These are phyloP conservation scores for Aspergillus hiratsukae DNA, from an alignment of 2,329 filamentous ascomycete species.

Conservation along the genomic window DNA sequence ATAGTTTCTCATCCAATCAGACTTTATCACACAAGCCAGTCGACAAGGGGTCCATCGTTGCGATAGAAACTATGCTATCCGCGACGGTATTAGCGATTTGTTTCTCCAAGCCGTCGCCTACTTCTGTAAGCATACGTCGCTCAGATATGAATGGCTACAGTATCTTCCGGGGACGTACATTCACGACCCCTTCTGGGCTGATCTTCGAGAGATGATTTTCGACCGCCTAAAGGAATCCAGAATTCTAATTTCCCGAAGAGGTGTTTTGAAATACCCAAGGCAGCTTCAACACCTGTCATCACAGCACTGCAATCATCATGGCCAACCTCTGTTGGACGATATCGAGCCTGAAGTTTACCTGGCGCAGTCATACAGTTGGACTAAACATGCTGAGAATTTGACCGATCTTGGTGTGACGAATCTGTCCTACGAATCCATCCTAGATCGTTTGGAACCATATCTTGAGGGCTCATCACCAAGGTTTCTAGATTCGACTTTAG, in stretches of 20 bases:
- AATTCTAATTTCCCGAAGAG: neutral
- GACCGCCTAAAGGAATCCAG: neutral
- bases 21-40: conserved; percentile 6
- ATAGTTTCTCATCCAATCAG: conserved; percentile 7
- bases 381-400: neutral
- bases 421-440: neutral
- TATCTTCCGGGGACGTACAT: neutral
- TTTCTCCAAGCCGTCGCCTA: neutral
- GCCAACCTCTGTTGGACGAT: conserved; percentile 1
- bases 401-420: neutral
- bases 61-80: conserved; percentile 1
- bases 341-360: neutral
- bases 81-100: neutral
- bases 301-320: neutral
- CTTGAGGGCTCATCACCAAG: neutral
- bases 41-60: conserved; percentile 2
- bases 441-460: conserved; percentile 1
- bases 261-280: neutral
- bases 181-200: conserved; percentile 1
- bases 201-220: conserved; percentile 4
- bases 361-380: neutral
- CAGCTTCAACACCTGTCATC: neutral
- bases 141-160: neutral
- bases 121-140: neutral
- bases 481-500: neutral